These are phyloP conservation scores for Lycium barbarum DNA, from an alignment of 257 asterid genomes.

Conservation along the genomic window DNA sequence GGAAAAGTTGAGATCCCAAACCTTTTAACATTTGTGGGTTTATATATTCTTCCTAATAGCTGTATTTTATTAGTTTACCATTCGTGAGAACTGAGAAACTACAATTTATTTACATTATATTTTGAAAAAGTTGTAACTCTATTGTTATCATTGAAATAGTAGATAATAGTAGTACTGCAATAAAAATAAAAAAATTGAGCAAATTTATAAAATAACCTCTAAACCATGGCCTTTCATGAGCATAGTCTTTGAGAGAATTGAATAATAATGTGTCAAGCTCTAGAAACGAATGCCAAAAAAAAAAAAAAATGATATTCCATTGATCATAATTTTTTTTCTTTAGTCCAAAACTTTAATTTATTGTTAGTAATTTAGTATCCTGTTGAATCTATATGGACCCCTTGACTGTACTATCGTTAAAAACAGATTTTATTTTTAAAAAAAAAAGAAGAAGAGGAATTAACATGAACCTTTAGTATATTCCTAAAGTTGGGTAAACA, in stretches of 20 bases:
- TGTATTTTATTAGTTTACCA: not conserved
- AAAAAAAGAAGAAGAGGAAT: not conserved
- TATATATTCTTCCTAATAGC: too few species aligned
- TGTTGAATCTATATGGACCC: not conserved
- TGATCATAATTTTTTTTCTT: not conserved
- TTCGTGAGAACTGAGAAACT: not conserved
- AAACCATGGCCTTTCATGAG: too few species aligned
- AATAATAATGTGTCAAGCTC: too few species aligned
- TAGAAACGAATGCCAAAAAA: too few species aligned
- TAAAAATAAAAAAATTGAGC: too few species aligned
- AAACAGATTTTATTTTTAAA: not conserved
- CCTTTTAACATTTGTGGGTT: not conserved
- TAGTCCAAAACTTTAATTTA: not conserved
- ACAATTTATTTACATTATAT: not conserved
- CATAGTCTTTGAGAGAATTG: too few species aligned
- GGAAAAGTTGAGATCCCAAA: not conserved
- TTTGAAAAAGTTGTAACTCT: not conserved
- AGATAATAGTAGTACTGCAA: not conserved
- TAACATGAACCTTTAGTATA: not conserved
- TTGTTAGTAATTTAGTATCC: not conserved
- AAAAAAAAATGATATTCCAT: too few species aligned
- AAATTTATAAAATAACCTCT: too few species aligned
- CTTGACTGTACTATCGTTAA: not conserved
- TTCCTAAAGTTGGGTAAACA: not conserved
- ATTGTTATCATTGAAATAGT: not conserved